phyloP scores from a whole-genome alignment of 2,329 filamentous ascomycete species.

The Dactylellina parvicollis region DNA sequence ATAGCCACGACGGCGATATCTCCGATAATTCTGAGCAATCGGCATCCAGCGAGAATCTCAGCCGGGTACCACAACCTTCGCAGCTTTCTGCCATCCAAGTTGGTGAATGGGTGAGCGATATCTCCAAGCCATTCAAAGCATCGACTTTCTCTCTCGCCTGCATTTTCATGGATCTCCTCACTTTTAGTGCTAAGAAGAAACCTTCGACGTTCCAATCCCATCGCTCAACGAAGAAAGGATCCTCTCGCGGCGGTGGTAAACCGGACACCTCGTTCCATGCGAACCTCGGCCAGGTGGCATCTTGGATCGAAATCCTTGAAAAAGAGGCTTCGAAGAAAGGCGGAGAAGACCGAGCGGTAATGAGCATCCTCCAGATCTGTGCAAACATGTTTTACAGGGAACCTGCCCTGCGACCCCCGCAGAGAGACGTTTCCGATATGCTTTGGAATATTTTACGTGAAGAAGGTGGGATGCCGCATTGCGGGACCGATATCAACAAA shows the following conservation, averaged over 20 bases:
- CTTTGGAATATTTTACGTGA: conserved; percentile 37
- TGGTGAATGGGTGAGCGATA: conserved; percentile 30
- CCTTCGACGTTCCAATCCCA: conserved; percentile 73
- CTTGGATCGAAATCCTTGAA: conserved; percentile 72
- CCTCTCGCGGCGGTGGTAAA: conserved; percentile 68
- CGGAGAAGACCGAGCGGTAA: conserved; percentile 52
- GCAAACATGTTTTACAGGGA: conserved; percentile 56
- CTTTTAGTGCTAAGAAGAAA: conserved; percentile 74
- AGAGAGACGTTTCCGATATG: conserved; percentile 53
- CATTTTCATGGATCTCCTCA: conserved; percentile 75
- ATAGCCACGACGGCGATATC: conserved; percentile 17
- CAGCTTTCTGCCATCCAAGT: conserved; percentile 8
- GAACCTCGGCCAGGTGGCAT: conserved; percentile 73
- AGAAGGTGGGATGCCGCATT: conserved; percentile 45
- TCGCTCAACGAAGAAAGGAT: conserved; percentile 70
- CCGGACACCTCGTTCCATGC: conserved; percentile 76
- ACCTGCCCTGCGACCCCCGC: conserved; percentile 54
- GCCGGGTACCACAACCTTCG: background rate
- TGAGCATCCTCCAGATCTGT: conserved; percentile 51
- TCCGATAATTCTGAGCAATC: conserved; percentile 34
- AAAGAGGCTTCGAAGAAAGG: conserved; percentile 66
- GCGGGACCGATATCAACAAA: conserved; percentile 22
- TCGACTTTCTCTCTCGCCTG: conserved; percentile 78
- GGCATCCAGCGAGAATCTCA: conserved; percentile 19
- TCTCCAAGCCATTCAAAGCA: conserved; percentile 60